Percentiles rank a stretch among this genome's conserved stretches.
These are phyloP conservation scores for Lactarius sanguifluus DNA, from an alignment of 768 basidiomycete species.

Conservation along the genomic window DNA sequence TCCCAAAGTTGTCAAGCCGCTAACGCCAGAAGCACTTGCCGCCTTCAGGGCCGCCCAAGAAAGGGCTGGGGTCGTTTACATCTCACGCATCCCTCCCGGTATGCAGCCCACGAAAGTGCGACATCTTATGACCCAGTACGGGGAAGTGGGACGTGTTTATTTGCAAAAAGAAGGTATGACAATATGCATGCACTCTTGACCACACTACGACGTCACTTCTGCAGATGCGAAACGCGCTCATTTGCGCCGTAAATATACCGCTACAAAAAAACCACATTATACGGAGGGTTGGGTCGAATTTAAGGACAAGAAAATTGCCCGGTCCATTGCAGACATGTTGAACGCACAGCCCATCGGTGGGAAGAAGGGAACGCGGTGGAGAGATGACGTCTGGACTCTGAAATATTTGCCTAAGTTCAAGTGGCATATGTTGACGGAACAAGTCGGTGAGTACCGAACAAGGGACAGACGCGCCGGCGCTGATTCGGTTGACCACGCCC, in stretches of 20 bases:
- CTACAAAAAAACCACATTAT: conserved; percentile 84
- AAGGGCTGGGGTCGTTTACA: conserved; percentile 85
- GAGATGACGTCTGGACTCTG: conserved; percentile 99
- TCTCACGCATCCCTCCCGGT: conserved; percentile 94
- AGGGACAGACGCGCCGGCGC: background rate
- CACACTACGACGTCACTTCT: background rate
- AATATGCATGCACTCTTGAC: background rate
- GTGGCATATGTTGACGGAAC: conserved; percentile 98
- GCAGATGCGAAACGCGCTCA: conserved; percentile 87
- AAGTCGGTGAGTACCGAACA: conserved; percentile 72
- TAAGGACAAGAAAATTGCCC: conserved; percentile 87
- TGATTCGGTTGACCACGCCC: conserved; percentile 10
- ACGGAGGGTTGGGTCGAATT: conserved; percentile 99
- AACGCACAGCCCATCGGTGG: conserved; percentile 96
- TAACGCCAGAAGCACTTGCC: conserved; percentile 72
- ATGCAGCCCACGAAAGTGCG: conserved; percentile 97
- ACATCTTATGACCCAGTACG: conserved; percentile 87
- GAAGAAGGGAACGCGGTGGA: conserved; percentile 86
- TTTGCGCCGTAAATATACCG: conserved; percentile 73
- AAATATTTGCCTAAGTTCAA: conserved; percentile 97
- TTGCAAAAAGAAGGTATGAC: conserved; percentile 84
- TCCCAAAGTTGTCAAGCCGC: conserved; percentile 65
- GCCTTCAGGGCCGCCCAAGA: conserved; percentile 73
- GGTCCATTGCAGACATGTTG: conserved; percentile 89
- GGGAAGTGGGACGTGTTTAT: conserved; percentile 90